Evolutionary conservation across 352 stramenopile genomes (phyloP).

Genomic region (Blastocystis sp.): DNA sequence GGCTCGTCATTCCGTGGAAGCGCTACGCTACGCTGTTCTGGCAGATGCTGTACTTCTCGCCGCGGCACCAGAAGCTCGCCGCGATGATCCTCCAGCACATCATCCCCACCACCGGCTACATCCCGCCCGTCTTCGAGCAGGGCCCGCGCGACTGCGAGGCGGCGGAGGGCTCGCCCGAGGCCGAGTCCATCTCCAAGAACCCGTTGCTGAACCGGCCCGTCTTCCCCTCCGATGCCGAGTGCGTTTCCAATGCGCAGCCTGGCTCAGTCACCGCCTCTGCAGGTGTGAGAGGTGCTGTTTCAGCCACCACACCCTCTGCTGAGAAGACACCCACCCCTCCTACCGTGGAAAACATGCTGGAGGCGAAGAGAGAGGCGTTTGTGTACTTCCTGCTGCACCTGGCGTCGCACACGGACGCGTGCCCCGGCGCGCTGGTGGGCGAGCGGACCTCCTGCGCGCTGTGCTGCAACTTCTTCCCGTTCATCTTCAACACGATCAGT

Average conservation of each 20-base stretch:
- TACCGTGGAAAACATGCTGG: not conserved
- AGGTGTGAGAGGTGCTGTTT: too few species aligned
- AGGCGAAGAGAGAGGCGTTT: conserved; percentile 27
- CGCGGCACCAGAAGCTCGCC: conserved; percentile 57
- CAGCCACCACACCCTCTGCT: too few species aligned
- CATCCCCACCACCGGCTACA: conserved; percentile 17
- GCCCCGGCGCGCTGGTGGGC: conserved; percentile 43
- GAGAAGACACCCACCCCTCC: too few species aligned
- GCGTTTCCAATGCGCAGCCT: too few species aligned
- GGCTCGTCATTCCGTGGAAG: not conserved
- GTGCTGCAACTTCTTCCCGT: conserved; percentile 67
- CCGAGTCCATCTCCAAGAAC: conserved; percentile 1
- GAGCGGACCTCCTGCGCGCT: conserved; percentile 54
- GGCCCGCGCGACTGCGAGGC: not conserved
- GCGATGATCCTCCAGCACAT: conserved; percentile 55
- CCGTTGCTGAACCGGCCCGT: conserved; percentile 11
- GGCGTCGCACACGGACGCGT: conserved; percentile 37
- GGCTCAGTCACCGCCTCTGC: too few species aligned
- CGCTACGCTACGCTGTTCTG: not conserved
- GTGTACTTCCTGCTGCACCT: conserved; percentile 59
- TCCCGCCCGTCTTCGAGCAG: conserved; percentile 26
- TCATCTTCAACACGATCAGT: conserved; percentile 58
- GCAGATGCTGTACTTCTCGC: conserved; percentile 45
- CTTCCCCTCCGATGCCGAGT: not conserved
- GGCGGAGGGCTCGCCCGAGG: conserved; percentile 7